Evolutionary conservation across 2,329 filamentous ascomycete species (phyloP), one percentile per base, ranked within the genome.

Genomic region (Neonectria neomacrospora): DNA sequence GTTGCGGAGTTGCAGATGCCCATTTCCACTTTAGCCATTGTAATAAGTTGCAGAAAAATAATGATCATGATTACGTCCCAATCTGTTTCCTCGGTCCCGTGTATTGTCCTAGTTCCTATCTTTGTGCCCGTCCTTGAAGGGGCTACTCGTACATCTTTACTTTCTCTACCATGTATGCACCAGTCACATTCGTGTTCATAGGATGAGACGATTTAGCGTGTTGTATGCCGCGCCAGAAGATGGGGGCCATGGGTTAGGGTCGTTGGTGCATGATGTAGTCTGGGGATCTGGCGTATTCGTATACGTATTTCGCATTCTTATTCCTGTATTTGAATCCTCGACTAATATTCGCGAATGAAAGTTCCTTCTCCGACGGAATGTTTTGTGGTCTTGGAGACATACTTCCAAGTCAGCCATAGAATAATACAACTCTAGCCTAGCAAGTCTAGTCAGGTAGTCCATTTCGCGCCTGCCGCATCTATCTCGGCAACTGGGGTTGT

Each of bases 41-140:
- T 67, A 73, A 72, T 69, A 60, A 64, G 63, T 58, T 22, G n/a
- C 28, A 45, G 60, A 34, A 67, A 65, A 55, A 53, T 66, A 58
- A 66, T 61, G 61, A 64, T 63, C 30, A 60, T 59, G 54, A 64
- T 58, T 53, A 47, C 26, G 16, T 18, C 48, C 42, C 22, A 51
- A 39, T 20, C 6, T 12, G 14, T 16, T 20, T 48, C 28, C 7
- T 37, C 5, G 16, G 8, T 20, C 20, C 22, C 3, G 9, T 22
- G 8, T 28, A 8, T 5, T 16, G 3, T 28, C 1, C 30, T 30
- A 11, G 22, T n/a, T 18, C 12, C 9, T n/a, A 9, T 32, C 2
- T 12, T 3, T 12, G 9, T 23, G n/a, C 16, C 16, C 14, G 6
- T 37, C 9, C n/a, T 44, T 30, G 37, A 14, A n/a, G 7, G 14